Evolutionary conservation across 1,284 basidiomycete species (phyloP).

Genomic region (Ganoderma sp.): DNA sequence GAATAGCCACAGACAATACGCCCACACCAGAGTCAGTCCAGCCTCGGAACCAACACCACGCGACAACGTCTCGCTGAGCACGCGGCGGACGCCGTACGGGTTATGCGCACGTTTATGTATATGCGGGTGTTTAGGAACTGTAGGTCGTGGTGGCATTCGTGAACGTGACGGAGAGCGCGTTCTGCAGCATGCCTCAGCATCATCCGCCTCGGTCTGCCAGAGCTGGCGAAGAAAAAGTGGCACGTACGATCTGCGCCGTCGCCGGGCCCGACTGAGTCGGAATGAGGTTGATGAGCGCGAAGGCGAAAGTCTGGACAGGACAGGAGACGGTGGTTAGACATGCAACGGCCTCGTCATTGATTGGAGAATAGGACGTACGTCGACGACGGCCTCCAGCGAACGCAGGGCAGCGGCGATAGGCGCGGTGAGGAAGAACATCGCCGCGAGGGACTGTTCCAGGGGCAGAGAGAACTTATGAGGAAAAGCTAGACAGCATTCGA

Average conservation of each 20-base stretch:
- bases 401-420: constrained; percentile 4
- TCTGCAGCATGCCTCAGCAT: not conserved
- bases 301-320: constrained; percentile 6
- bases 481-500: no score
- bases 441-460: constrained; percentile 1
- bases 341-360: no score
- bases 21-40: no score
- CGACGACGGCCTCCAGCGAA: not conserved
- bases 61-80: no score
- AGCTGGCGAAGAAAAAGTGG: not conserved
- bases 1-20: no score
- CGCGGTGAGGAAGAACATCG: not conserved
- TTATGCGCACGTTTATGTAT: no score
- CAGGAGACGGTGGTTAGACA: no score
- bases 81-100: no score
- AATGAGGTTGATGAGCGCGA: constrained; percentile 1
- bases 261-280: not conserved
- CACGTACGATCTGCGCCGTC: not conserved
- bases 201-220: no score
- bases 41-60: no score
- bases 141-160: constrained; percentile 5
- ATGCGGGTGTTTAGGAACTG: not conserved
- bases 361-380: no score
- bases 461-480: not conserved
- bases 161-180: constrained; percentile 5